Conservation (phyloP, 768 basidiomycete genomes). For the Tephrocybe rancida region DNA sequence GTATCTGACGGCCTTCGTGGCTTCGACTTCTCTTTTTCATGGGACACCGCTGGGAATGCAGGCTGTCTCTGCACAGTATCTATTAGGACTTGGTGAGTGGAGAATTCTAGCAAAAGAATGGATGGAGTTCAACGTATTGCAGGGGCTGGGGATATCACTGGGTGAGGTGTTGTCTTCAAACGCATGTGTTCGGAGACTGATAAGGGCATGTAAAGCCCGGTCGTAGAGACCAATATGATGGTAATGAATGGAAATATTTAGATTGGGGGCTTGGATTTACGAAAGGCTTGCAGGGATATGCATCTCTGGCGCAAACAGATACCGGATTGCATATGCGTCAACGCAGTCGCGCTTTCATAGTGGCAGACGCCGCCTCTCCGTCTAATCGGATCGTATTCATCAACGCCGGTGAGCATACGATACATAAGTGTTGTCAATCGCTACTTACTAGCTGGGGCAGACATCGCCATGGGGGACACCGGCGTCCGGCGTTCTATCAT, state of each 20-base stretch:
- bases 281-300: constrained; percentile 57
- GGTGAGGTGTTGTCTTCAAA: constrained; percentile 40
- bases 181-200: neutral
- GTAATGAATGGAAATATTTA: constrained; percentile 30
- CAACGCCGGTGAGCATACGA: constrained; percentile 57
- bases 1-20: constrained; percentile 47
- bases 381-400: constrained; percentile 71
- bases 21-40: constrained; percentile 31
- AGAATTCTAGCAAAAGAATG: neutral
- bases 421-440: too few relatives aligned
- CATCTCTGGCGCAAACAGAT: constrained; percentile 62
- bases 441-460: constrained; percentile 41
- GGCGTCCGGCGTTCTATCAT: constrained; percentile 75
- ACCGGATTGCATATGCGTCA: constrained; percentile 81
- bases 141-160: constrained; percentile 78
- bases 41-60: constrained; percentile 29
- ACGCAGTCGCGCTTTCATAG: constrained; percentile 74
- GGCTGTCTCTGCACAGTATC: constrained; percentile 45
- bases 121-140: neutral
- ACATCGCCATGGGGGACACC: constrained; percentile 83
- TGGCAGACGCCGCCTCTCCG: constrained; percentile 60
- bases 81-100: constrained; percentile 59
- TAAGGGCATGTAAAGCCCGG: constrained; percentile 45
- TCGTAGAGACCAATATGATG: constrained; percentile 88
- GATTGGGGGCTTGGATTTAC: neutral